phyloP scores from a whole-genome alignment of 306 rosid genomes.

The Cicer arietinum region DNA sequence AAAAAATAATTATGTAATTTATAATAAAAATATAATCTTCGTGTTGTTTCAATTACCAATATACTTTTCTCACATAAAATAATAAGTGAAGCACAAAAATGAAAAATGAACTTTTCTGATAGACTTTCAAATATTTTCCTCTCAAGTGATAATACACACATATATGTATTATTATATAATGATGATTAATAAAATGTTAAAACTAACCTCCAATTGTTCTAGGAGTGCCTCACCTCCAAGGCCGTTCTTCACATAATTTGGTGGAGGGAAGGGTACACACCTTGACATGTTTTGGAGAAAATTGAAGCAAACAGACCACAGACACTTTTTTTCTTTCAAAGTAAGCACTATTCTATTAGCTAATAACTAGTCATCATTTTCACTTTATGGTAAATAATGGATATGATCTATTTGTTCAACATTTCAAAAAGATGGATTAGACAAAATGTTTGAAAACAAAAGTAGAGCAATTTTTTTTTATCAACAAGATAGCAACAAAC shows the following conservation, averaged over 20 bases:
- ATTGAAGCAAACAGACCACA: not conserved
- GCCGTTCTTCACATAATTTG: conserved; percentile 38
- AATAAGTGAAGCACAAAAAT: too few relatives aligned
- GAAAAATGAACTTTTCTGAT: too few relatives aligned
- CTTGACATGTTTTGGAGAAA: conserved; percentile 30
- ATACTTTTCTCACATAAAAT: too few relatives aligned
- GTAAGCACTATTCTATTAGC: not conserved
- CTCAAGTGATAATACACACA: too few relatives aligned
- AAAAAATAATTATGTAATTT: too few relatives aligned
- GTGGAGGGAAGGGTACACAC: conserved; percentile 49
- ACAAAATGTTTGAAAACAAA: not conserved
- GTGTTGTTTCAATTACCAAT: too few relatives aligned
- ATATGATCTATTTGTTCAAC: not conserved
- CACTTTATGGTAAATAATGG: not conserved
- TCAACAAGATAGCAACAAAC: not conserved
- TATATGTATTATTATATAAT: too few relatives aligned
- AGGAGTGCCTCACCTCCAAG: conserved; percentile 33
- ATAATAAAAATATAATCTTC: too few relatives aligned
- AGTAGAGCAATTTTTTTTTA: not conserved
- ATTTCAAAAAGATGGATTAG: not conserved
- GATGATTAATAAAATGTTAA: too few relatives aligned
- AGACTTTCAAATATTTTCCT: too few relatives aligned
- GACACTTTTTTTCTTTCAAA: not conserved
- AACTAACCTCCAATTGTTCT: conserved; percentile 31
- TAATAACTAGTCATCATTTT: not conserved